phyloP scores from a whole-genome alignment of 352 stramenopile genomes.

The Salisapilia sapeloensis region DNA sequence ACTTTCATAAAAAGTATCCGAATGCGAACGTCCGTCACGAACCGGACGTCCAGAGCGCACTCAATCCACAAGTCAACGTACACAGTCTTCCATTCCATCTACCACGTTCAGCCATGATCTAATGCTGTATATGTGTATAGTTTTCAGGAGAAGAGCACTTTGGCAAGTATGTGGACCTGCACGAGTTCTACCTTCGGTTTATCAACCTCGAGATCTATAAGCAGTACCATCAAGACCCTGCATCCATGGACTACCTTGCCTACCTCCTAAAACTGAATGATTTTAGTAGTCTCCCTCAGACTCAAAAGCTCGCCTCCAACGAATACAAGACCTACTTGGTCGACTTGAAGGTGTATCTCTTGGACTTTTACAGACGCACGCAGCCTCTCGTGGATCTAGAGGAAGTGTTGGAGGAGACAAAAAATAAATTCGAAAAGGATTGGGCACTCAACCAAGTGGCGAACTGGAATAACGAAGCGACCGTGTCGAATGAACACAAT shows the following conservation, averaged over 20 bases:
- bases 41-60: slow-evolving; percentile 28
- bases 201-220: slow-evolving; percentile 60
- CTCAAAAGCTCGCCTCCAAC: slow-evolving; percentile 33
- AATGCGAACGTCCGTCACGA: slow-evolving; percentile 49
- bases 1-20: slow-evolving; percentile 76
- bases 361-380: slow-evolving; percentile 75
- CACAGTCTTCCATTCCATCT: slow-evolving; percentile 3
- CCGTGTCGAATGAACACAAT: slow-evolving; percentile 1
- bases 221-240: slow-evolving; percentile 6
- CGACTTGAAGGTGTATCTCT: slow-evolving; percentile 66
- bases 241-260: slow-evolving; percentile 49
- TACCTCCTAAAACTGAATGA: slow-evolving; percentile 52
- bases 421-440: slow-evolving; percentile 70
- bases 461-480: slow-evolving; percentile 23
- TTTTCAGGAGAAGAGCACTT: slow-evolving; percentile 82
- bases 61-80: slow-evolving; percentile 44
- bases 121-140: slow-evolving; percentile 6
- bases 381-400: slow-evolving; percentile 79
- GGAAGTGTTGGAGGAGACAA: slow-evolving; percentile 67
- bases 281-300: slow-evolving; percentile 32
- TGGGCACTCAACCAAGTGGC: slow-evolving; percentile 40
- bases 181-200: slow-evolving; percentile 67
- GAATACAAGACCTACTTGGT: slow-evolving; percentile 51
- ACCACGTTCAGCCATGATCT: too few species aligned
- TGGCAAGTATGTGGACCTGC: slow-evolving; percentile 82